Evolutionary conservation across 805 yeast species (phyloP).

Genomic region (Blastobotrys muscicola): DNA sequence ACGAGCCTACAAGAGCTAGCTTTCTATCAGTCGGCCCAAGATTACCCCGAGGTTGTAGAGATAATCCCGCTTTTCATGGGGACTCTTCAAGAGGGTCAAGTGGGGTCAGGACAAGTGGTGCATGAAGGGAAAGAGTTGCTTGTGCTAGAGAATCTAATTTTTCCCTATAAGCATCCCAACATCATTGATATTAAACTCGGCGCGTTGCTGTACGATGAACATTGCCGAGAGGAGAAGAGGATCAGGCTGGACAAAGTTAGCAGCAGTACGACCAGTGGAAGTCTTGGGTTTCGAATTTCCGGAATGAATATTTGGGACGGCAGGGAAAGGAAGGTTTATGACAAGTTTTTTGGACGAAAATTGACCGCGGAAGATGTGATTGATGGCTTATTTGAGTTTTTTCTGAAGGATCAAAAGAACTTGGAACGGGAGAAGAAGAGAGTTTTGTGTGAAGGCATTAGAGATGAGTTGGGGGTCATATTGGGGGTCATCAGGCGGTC

Average conservation of each 20-base stretch:
- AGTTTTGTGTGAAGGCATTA: slow-evolving; percentile 34
- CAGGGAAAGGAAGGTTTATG: slow-evolving; percentile 38
- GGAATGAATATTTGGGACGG: slow-evolving; percentile 64
- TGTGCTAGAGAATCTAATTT: slow-evolving; percentile 61
- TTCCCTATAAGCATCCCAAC: slow-evolving; percentile 56
- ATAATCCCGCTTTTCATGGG: slow-evolving; percentile 42
- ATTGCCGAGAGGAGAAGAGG: slow-evolving; percentile 49
- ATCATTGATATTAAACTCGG: slow-evolving; percentile 84
- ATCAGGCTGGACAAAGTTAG: slow-evolving; percentile 57
- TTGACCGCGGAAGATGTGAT: slow-evolving; percentile 37
- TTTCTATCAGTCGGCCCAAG: slow-evolving; percentile 44
- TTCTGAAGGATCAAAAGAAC: slow-evolving; percentile 9
- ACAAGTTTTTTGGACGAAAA: slow-evolving; percentile 64
- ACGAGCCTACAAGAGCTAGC: slow-evolving; percentile 54
- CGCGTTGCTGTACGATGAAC: slow-evolving; percentile 49
- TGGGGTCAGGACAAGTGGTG: slow-evolving; percentile 16
- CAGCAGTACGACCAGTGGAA: slow-evolving; percentile 67
- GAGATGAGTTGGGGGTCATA: slow-evolving; percentile 53
- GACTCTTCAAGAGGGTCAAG: slow-evolving; percentile 33
- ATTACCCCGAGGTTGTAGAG: slow-evolving; percentile 3
- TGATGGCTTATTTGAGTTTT: slow-evolving; percentile 38
- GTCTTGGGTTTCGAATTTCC: slow-evolving; percentile 67
- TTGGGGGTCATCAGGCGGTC: slow-evolving; percentile 52
- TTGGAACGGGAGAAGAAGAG: slow-evolving; percentile 11
- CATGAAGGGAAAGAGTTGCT: slow-evolving; percentile 25